Base-by-base conservation (phyloP, 768 basidiomycete genomes). In the Suillus occidentalis region DNA sequence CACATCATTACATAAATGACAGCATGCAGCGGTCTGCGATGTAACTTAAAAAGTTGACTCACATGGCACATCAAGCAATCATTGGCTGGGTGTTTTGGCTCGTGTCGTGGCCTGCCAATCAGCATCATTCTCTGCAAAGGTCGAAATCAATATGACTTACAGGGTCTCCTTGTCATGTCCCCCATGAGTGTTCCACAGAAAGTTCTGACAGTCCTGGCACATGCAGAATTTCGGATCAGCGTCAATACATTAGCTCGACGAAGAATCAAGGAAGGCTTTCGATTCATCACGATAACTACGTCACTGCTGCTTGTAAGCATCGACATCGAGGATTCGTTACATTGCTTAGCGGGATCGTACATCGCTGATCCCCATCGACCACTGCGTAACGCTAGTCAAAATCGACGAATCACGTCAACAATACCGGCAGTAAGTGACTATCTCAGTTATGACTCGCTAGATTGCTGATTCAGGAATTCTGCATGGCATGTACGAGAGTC, bases 151-250 rank as follows among this genome's bases (percentile, higher is more conserved):
- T 50, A 67, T 56, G n/a, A 50, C 34, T 50, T 66, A 18, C 63
- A 57, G 34, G 42, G 63, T 31, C 36, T 67, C 34, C 36, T 69
- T 22, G 62, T 63, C 28, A 39, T 68, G 10, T 66, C 68, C 37
- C 71, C 72, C 5, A 68, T 68, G 9, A 69, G 70, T 22, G 64
- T 72, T 2, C 72, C 72, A 3, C 69, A 75, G 31, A 72, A 71
- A 18, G 71, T 77, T 28, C 71, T 16, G 72, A 76, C 34, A n/a
- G 43, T 76, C 7, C 68, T 79, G 4, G 70, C 76, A 22, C 75
- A 70, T 37, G 62, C 75, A 37, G 71, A 77, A 7, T 43, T 79
- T 1, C 77, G 73, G 1, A 67, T 77, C 18, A 75, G 78, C 3
- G 53, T 65, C 5, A 66, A 49, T 76, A 20, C 63, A 75, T 49